These are phyloP conservation scores for Trametes gibbosa DNA, from an alignment of 768 basidiomycete genomes.

Conservation along the genomic window DNA sequence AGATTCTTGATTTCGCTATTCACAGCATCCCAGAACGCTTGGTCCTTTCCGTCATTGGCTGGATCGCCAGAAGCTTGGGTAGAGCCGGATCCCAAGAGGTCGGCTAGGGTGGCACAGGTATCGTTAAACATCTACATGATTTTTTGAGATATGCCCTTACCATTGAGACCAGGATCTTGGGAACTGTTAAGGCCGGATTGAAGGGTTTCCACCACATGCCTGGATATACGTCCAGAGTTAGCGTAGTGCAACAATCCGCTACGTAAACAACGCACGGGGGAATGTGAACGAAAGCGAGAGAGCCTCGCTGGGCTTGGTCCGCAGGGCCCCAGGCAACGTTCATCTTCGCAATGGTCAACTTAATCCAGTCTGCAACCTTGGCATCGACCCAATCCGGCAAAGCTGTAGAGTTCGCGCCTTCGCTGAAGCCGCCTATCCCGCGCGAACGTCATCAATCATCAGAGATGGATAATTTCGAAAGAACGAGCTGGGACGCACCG, in stretches of 20 bases:
- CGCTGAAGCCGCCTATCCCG: slow-evolving; percentile 49
- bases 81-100: slow-evolving; percentile 51
- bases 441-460: background rate
- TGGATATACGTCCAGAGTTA: slow-evolving; percentile 2
- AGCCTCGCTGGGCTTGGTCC: slow-evolving; percentile 40
- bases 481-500: slow-evolving; percentile 33
- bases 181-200: slow-evolving; percentile 39
- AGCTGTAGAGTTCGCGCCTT: slow-evolving; percentile 40
- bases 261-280: slow-evolving; percentile 55
- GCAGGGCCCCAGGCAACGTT: slow-evolving; percentile 56
- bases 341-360: slow-evolving; percentile 51
- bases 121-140: too few relatives aligned
- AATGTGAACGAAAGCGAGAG: slow-evolving; percentile 73
- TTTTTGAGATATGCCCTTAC: too few relatives aligned
- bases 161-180: slow-evolving; percentile 42
- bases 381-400: slow-evolving; percentile 70
- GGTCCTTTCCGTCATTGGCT: slow-evolving; percentile 44
- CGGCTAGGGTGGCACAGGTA: too few relatives aligned
- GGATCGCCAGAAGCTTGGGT: slow-evolving; percentile 51
- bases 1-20: slow-evolving; percentile 60
- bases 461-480: background rate
- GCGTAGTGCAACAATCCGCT: too few relatives aligned
- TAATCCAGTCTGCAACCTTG: slow-evolving; percentile 61
- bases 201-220: slow-evolving; percentile 34
- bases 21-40: slow-evolving; percentile 60